Conservation (phyloP, 164 flowering plant species). For the Hamamelis virginiana region DNA sequence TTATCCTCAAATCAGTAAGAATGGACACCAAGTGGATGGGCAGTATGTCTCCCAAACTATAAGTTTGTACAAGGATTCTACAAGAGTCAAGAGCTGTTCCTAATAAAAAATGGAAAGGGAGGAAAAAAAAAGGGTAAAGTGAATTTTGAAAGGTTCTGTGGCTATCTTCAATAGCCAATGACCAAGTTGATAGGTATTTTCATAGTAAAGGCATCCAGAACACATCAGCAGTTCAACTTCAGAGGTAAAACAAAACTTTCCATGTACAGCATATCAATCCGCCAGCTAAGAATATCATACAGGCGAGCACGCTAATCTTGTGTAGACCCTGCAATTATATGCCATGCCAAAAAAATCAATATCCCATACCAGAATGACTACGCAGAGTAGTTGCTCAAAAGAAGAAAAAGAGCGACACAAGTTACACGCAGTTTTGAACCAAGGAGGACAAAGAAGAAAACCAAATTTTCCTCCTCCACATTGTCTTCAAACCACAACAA, state of each 20-base stretch:
- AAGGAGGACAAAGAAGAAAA: constrained; percentile 6
- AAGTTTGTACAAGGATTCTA: constrained; percentile 9
- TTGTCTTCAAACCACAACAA: constrained; percentile 11
- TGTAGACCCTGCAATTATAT: constrained; percentile 82
- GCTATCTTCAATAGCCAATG: constrained; percentile 31
- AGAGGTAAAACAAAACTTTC: constrained; percentile 67
- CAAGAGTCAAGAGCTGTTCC: constrained; percentile 1
- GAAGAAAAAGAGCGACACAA: constrained; percentile 18
- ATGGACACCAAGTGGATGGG: constrained; percentile 2
- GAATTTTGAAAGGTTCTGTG: constrained; percentile 14
- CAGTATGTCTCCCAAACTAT: constrained; percentile 7
- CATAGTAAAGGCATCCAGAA: constrained; percentile 40
- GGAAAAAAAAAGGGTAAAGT: background rate
- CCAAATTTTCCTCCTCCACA: constrained; percentile 11
- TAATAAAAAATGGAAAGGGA: background rate
- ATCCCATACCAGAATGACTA: constrained; percentile 33
- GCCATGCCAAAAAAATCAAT: constrained; percentile 78
- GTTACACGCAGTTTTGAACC: constrained; percentile 7
- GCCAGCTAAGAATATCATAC: constrained; percentile 81
- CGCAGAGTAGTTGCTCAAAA: constrained; percentile 23
- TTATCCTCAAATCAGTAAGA: background rate
- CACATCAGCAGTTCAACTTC: constrained; percentile 52
- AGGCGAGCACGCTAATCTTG: constrained; percentile 82
- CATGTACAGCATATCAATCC: constrained; percentile 83
- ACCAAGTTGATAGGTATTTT: constrained; percentile 26